These are phyloP conservation scores for Brettanomyces bruxellensis DNA, from an alignment of 805 yeast species.

Conservation along the genomic window DNA sequence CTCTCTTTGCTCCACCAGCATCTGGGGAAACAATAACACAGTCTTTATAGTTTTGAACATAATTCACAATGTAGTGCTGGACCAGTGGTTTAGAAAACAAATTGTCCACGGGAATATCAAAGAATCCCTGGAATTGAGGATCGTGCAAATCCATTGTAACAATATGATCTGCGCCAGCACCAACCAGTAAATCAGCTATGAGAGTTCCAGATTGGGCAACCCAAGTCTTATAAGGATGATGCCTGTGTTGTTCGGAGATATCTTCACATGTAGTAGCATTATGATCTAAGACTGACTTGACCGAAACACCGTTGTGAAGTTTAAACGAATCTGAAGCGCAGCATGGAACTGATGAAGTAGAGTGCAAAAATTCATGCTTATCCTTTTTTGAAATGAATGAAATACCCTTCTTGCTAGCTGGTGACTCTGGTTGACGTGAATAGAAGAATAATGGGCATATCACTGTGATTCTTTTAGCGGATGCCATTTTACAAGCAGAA, in stretches of 20 bases:
- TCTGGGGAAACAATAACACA: constrained; percentile 95
- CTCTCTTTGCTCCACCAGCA: constrained; percentile 98
- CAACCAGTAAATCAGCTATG: constrained; percentile 75
- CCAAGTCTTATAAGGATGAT: constrained; percentile 67
- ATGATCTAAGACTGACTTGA: background rate
- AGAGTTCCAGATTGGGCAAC: constrained; percentile 91
- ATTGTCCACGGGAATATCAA: constrained; percentile 94
- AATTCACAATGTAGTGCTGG: constrained; percentile 71
- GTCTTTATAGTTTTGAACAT: constrained; percentile 70
- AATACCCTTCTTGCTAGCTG: constrained; percentile 70
- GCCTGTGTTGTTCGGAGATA: background rate
- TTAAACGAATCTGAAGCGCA: background rate
- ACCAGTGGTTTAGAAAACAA: constrained; percentile 80
- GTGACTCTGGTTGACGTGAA: constrained; percentile 92
- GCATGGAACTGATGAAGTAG: background rate
- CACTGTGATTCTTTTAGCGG: constrained; percentile 82
- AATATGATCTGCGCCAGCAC: constrained; percentile 94
- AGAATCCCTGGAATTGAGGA: constrained; percentile 96
- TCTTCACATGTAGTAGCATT: background rate
- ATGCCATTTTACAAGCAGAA: constrained; percentile 88
- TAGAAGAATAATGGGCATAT: constrained; percentile 92
- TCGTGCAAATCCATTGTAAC: constrained; percentile 98
- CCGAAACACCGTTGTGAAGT: background rate
- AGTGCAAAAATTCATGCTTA: constrained; percentile 7
- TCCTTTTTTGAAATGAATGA: constrained; percentile 37